Conservation (phyloP, 164 flowering plant genomes). For the Taxillus chinensis region DNA sequence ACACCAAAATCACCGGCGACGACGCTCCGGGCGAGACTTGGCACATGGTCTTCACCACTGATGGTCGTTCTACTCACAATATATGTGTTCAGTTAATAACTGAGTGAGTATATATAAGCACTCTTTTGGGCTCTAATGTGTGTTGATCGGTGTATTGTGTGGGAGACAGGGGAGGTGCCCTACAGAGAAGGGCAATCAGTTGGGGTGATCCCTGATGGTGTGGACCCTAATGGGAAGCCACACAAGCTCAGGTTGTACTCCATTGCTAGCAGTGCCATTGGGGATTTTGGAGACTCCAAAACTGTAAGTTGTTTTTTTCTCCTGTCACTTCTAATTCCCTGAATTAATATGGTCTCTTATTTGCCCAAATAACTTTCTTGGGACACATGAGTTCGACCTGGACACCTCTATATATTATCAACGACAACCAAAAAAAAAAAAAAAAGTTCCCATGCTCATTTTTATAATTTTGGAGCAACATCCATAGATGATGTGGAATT, state of each 20-base stretch:
- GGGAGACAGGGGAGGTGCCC: constrained; percentile 59
- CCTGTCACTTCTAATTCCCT: too few species aligned
- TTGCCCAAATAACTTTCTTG: too few species aligned
- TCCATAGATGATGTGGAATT: too few species aligned
- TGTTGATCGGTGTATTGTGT: constrained; percentile 7
- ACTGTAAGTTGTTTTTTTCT: constrained; percentile 48
- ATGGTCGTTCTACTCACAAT: constrained; percentile 31
- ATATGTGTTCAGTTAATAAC: too few species aligned
- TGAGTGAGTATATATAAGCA: too few species aligned
- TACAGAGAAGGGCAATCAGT: constrained; percentile 97
- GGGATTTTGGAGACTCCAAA: constrained; percentile 98
- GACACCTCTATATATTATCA: too few species aligned
- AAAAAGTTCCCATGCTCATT: too few species aligned
- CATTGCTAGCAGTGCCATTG: constrained; percentile 98
- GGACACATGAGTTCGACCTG: too few species aligned
- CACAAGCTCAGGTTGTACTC: constrained; percentile 93
- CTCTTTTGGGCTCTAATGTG: neutral
- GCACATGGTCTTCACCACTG: constrained; percentile 99
- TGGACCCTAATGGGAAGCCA: constrained; percentile 91
- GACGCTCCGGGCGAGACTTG: constrained; percentile 99
- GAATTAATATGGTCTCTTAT: too few species aligned
- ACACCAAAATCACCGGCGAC: constrained; percentile 93
- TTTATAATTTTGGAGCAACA: too few species aligned
- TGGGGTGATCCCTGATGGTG: constrained; percentile 87
- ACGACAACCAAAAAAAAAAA: too few species aligned